A percentile compares a stretch with the other conserved stretches of the same genome.
Conservation (phyloP, 73 alveolate species). For the Symbiodinium natans region DNA sequence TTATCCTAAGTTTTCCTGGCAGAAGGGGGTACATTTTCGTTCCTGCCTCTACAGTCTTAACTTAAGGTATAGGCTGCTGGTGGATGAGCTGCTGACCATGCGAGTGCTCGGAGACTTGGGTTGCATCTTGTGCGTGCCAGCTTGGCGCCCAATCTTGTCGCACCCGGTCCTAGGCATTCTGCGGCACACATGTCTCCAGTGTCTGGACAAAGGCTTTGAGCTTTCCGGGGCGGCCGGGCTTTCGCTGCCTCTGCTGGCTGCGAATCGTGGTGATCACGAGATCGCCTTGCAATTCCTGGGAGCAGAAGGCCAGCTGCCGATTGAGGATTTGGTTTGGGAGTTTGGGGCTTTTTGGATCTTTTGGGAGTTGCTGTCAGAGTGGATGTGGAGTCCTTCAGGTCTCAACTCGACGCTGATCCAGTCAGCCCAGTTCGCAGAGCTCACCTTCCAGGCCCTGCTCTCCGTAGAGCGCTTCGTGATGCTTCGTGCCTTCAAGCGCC, state of each 20-base stretch:
- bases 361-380: too few species aligned
- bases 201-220: not conserved
- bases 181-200: too few species aligned
- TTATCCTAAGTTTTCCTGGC: too few species aligned
- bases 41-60: too few species aligned
- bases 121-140: too few species aligned
- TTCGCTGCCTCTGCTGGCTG: not conserved
- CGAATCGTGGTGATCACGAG: constrained; percentile 4
- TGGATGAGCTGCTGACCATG: not conserved
- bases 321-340: too few species aligned
- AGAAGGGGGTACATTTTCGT: too few species aligned
- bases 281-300: not conserved
- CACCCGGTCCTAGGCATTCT: too few species aligned
- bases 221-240: not conserved
- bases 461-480: too few species aligned
- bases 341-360: too few species aligned
- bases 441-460: constrained; percentile 1
- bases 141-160: too few species aligned
- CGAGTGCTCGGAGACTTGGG: not conserved
- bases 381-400: not conserved
- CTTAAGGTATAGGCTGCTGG: not conserved
- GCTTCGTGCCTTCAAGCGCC: too few species aligned
- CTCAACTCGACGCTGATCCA: not conserved
- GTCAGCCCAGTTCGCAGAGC: not conserved
- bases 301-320: not conserved